phyloP scores from a whole-genome alignment of 345 rosid species.

The Gossypium raimondii region DNA sequence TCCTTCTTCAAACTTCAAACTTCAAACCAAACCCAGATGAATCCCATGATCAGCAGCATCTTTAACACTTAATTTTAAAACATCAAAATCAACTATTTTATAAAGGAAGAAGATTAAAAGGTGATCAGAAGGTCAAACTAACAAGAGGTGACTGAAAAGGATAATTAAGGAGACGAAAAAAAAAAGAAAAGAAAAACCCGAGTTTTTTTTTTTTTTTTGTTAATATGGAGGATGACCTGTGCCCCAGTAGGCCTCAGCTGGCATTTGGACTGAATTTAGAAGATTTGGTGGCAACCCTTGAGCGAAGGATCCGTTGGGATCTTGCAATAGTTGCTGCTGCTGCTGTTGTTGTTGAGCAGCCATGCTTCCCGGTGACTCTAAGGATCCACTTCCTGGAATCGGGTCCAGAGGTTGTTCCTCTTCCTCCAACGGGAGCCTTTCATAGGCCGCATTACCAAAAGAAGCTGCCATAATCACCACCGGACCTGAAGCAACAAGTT shows the following conservation, averaged over 20 bases:
- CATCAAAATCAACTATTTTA: conserved; percentile 21
- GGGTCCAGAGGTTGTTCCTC: conserved; percentile 42
- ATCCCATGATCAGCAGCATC: conserved; percentile 20
- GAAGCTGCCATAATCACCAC: conserved; percentile 95
- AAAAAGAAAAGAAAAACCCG: conserved; percentile 11
- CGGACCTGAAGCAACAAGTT: conserved; percentile 78
- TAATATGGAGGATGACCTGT: conserved; percentile 55
- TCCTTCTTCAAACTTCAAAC: conserved; percentile 31
- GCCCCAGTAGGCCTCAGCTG: conserved; percentile 75
- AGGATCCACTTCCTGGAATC: conserved; percentile 30
- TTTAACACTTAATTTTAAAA: conserved; percentile 11
- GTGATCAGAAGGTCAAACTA: conserved; percentile 16
- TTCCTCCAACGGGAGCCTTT: conserved; percentile 78
- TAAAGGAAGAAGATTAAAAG: conserved; percentile 24
- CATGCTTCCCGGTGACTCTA: conserved; percentile 35
- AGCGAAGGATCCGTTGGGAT: conserved; percentile 49
- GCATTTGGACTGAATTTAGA: conserved; percentile 67
- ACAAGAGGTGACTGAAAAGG: neutral
- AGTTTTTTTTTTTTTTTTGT: neutral
- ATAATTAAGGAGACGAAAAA: neutral
- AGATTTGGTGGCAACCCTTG: conserved; percentile 84
- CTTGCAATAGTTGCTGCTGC: conserved; percentile 64
- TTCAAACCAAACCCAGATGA: conserved; percentile 24
- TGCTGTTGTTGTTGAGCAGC: conserved; percentile 29
- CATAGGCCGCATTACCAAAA: conserved; percentile 96